phyloP scores from a whole-genome alignment of 768 basidiomycete genomes.

The Chalciporus piperatus region DNA sequence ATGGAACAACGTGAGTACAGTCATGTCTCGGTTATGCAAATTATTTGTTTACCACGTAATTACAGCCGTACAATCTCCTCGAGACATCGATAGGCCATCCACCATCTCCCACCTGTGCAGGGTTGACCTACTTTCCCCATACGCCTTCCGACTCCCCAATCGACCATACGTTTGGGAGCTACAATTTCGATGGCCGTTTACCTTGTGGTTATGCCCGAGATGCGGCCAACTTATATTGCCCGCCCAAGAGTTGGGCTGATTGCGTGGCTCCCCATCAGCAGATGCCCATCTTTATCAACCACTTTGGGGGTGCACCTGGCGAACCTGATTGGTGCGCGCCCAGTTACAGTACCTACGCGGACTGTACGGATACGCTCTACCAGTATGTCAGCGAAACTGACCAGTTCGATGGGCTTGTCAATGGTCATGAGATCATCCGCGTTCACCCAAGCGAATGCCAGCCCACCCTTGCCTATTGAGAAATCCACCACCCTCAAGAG shows the following conservation, averaged over 20 bases:
- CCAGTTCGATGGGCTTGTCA: slow-evolving; percentile 10
- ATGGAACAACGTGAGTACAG: slow-evolving; percentile 33
- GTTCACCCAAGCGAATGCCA: slow-evolving; percentile 14
- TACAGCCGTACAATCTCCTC: slow-evolving; percentile 33
- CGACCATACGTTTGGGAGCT: slow-evolving; percentile 22
- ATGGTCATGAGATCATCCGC: slow-evolving; percentile 19
- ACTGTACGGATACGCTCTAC: slow-evolving; percentile 4
- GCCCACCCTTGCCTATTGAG: slow-evolving; percentile 19
- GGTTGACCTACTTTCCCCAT: slow-evolving; percentile 23
- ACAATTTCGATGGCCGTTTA: slow-evolving; percentile 13
- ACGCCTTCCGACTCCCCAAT: slow-evolving; percentile 27
- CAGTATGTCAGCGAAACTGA: slow-evolving; percentile 4
- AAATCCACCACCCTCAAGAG: not conserved
- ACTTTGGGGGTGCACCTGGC: slow-evolving; percentile 12
- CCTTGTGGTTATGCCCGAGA: slow-evolving; percentile 14
- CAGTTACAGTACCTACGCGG: slow-evolving; percentile 12
- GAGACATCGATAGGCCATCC: slow-evolving; percentile 30
- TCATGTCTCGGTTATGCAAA: slow-evolving; percentile 10
- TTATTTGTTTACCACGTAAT: slow-evolving; percentile 18
- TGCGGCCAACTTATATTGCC: slow-evolving; percentile 18
- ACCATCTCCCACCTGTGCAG: slow-evolving; percentile 21
- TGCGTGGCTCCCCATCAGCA: slow-evolving; percentile 14
- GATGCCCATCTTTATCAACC: slow-evolving; percentile 30
- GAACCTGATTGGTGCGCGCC: slow-evolving; percentile 25
- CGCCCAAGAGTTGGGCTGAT: slow-evolving; percentile 30